Evolutionary conservation across 2,329 filamentous ascomycete species (phyloP).

Genomic region (Alternaria metachromatica): DNA sequence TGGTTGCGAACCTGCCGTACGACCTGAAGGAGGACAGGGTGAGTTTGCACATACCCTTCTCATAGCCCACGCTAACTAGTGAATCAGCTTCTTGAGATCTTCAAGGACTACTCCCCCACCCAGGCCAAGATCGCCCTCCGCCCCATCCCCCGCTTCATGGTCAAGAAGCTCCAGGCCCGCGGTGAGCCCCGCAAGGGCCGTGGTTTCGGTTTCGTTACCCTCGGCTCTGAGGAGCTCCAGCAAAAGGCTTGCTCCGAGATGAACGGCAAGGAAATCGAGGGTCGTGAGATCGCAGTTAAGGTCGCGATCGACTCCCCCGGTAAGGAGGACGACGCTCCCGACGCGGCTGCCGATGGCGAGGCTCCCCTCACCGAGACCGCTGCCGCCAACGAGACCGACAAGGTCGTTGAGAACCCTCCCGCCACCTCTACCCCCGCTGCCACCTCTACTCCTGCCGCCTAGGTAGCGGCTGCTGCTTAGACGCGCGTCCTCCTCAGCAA

Average conservation of each 20-base stretch:
- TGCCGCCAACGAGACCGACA: conserved; percentile 26
- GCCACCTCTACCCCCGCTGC: conserved; percentile 40
- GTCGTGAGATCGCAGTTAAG: conserved; percentile 99
- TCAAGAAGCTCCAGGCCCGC: conserved; percentile 99
- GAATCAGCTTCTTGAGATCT: conserved; percentile 91
- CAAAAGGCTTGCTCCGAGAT: conserved; percentile 97
- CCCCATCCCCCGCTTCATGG: conserved; percentile 99
- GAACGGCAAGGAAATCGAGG: conserved; percentile 99
- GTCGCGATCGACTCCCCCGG: conserved; percentile 99
- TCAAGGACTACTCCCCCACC: conserved; percentile 86
- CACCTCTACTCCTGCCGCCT: conserved; percentile 42
- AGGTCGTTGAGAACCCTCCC: conserved; percentile 29
- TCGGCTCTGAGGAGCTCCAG: conserved; percentile 93
- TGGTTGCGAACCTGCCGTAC: conserved; percentile 99
- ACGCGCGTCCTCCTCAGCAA: conserved; percentile 14
- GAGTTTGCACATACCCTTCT: conserved; percentile 38
- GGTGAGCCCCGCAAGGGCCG: conserved; percentile 98
- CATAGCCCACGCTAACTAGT: not conserved
- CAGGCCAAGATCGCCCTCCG: conserved; percentile 98
- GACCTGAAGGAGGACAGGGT: conserved; percentile 98
- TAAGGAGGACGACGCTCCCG: conserved; percentile 85
- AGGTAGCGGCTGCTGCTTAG: conserved; percentile 36
- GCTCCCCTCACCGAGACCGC: conserved; percentile 42
- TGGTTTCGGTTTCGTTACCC: conserved; percentile 97
- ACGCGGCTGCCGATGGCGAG: conserved; percentile 50